Conservation (phyloP, 768 basidiomycete genomes). For the Naganishia vishniacii region DNA sequence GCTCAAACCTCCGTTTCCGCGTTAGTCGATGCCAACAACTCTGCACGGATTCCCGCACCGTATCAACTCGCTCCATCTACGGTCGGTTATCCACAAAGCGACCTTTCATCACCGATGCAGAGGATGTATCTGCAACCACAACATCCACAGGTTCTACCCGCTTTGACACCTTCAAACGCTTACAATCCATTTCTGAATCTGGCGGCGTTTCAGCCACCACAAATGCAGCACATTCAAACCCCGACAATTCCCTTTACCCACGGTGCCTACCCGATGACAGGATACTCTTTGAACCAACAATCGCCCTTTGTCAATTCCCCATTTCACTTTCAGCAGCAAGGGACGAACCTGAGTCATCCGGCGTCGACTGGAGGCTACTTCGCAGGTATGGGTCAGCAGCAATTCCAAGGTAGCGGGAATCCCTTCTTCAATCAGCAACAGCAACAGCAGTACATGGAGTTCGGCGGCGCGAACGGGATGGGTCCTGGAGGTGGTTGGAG, state of each 20-base stretch:
- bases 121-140: neutral
- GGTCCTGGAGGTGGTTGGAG: too few species aligned
- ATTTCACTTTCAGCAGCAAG: slow-evolving; percentile 4
- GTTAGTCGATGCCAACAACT: too few species aligned
- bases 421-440: neutral
- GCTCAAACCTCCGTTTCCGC: neutral
- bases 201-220: neutral
- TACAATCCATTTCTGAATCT: neutral
- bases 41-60: neutral
- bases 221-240: neutral
- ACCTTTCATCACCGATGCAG: neutral
- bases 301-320: too few species aligned
- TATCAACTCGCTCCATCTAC: neutral
- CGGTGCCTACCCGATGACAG: too few species aligned
- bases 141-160: neutral
- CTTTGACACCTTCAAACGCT: neutral
- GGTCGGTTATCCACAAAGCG: too few species aligned
- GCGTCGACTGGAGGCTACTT: neutral
- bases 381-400: neutral
- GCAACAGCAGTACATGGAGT: neutral
- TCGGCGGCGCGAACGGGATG: too few species aligned
- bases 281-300: too few species aligned
- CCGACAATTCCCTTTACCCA: too few species aligned
- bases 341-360: too few species aligned
- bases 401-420: neutral